Evolutionary conservation across 23 red algal species (phyloP).

Genomic region (Gracilaria gracilis): DNA sequence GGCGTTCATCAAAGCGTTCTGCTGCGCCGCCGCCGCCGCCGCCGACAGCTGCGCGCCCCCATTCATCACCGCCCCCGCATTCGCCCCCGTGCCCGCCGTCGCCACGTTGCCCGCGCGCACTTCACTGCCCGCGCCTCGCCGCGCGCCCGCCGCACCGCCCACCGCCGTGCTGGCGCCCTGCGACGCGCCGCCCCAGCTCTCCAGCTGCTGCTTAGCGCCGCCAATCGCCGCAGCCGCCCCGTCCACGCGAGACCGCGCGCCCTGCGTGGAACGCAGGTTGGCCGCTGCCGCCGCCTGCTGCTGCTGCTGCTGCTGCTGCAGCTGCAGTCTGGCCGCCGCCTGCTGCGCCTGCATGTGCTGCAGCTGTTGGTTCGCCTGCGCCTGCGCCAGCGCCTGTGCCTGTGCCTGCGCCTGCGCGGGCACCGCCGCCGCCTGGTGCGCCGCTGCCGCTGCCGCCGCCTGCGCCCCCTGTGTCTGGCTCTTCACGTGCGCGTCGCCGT

Average conservation of each 20-base stretch:
- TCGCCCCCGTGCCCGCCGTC: not conserved
- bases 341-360: conserved; percentile 9
- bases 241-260: not conserved
- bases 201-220: not conserved
- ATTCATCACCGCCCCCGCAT: not conserved
- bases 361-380: not conserved
- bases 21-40: not conserved
- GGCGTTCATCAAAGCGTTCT: too few relatives aligned
- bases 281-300: not conserved
- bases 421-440: not conserved
- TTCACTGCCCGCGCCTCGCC: not conserved
- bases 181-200: not conserved
- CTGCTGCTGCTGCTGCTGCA: not conserved
- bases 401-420: conserved; percentile 8
- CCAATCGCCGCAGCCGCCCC: too few relatives aligned
- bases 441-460: not conserved
- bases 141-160: not conserved
- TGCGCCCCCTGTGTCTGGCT: conserved; percentile 9
- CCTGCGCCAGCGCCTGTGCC: conserved; percentile 17
- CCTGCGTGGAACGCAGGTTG: not conserved
- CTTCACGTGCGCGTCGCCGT: not conserved
- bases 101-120: not conserved
- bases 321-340: not conserved
- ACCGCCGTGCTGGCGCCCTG: not conserved
- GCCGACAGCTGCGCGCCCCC: not conserved